These are phyloP conservation scores for Ananas comosus DNA, from an alignment of 176 grass and related monocot genomes.

Conservation along the genomic window DNA sequence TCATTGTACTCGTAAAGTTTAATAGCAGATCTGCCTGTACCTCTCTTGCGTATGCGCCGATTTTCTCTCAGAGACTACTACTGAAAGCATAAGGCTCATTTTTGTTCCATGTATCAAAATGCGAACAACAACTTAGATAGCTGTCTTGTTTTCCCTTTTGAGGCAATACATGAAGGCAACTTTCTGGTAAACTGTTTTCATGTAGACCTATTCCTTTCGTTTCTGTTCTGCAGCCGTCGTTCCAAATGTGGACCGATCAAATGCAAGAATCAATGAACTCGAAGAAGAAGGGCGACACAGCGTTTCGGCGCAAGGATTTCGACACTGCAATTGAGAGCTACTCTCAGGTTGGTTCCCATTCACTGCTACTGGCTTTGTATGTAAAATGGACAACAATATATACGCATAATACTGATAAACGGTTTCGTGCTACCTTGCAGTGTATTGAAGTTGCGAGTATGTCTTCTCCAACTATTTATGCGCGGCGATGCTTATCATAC, in stretches of 20 bases:
- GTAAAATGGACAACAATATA: too few relatives aligned
- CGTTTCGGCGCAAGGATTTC: constrained; percentile 97
- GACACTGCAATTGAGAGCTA: constrained; percentile 76
- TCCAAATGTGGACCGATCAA: constrained; percentile 99
- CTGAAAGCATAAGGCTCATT: too few relatives aligned
- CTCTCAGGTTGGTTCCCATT: constrained; percentile 51
- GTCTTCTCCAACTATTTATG: constrained; percentile 93
- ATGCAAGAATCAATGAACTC: constrained; percentile 98
- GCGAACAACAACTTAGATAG: constrained; percentile 16
- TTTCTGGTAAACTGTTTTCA: background rate
- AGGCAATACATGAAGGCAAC: background rate
- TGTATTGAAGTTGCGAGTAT: constrained; percentile 96
- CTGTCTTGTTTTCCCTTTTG: constrained; percentile 7
- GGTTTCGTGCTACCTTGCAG: constrained; percentile 29
- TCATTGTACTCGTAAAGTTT: background rate
- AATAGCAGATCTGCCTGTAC: too few relatives aligned
- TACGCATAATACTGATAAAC: too few relatives aligned
- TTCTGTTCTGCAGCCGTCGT: constrained; percentile 50
- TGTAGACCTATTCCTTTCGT: constrained; percentile 5
- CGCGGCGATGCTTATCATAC: constrained; percentile 76
- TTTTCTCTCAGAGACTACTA: background rate
- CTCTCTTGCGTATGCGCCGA: background rate
- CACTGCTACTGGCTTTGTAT: constrained; percentile 1
- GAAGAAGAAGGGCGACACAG: constrained; percentile 96
- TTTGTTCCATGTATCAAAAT: constrained; percentile 2